These are phyloP conservation scores for Stagonosporopsis cucurbitacearum DNA, from an alignment of 2,329 filamentous ascomycete species.

Conservation along the genomic window DNA sequence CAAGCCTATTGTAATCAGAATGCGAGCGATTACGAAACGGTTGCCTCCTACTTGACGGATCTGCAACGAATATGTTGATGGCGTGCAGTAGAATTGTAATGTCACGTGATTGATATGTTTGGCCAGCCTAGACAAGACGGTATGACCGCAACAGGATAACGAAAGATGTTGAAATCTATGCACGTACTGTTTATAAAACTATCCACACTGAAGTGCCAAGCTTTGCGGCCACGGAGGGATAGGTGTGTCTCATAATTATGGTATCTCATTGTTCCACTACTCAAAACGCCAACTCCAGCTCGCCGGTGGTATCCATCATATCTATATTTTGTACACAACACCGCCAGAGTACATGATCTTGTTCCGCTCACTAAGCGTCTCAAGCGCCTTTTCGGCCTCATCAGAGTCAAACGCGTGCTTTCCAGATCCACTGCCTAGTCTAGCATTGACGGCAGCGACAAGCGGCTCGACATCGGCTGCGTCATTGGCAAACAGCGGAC, in stretches of 20 bases:
- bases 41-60: not conserved
- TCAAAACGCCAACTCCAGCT: not conserved
- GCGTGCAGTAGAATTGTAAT: not conserved
- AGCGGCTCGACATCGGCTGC: slow-evolving; percentile 77
- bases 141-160: too few relatives aligned
- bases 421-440: slow-evolving; percentile 65
- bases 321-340: slow-evolving; percentile 57
- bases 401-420: slow-evolving; percentile 68
- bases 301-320: not conserved
- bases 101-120: not conserved
- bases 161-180: too few relatives aligned
- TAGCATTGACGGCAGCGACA: slow-evolving; percentile 78
- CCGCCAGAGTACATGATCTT: slow-evolving; percentile 76
- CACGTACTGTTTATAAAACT: too few relatives aligned
- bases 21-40: not conserved
- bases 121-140: too few relatives aligned
- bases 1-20: not conserved
- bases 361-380: slow-evolving; percentile 80
- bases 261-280: slow-evolving; percentile 3
- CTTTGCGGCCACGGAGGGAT: not conserved
- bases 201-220: too few relatives aligned
- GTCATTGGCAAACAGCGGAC: slow-evolving; percentile 85
- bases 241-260: not conserved
- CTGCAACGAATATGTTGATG: not conserved
- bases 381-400: slow-evolving; percentile 80